Evolutionary conservation across 164 flowering plant species (phyloP).

Genomic region (Magnolia officinalis): DNA sequence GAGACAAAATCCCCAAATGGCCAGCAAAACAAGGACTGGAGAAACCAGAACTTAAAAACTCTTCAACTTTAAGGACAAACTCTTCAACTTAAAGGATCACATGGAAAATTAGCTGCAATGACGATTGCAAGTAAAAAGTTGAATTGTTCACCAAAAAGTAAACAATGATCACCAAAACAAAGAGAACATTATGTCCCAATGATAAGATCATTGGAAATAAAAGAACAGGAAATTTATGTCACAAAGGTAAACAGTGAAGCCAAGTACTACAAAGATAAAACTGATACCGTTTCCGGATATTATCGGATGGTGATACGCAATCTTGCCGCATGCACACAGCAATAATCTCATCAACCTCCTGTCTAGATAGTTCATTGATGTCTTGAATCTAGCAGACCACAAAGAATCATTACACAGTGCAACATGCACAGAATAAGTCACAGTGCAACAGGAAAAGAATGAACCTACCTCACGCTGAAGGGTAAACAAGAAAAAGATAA

Average conservation of each 20-base stretch:
- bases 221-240: too few relatives aligned
- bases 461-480: background rate
- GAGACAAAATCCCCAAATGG: too few relatives aligned
- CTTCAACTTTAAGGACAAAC: too few relatives aligned
- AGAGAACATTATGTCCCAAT: too few relatives aligned
- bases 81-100: too few relatives aligned
- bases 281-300: constrained; percentile 69
- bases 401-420: background rate
- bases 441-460: background rate
- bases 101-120: too few relatives aligned
- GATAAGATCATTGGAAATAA: too few relatives aligned
- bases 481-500: background rate
- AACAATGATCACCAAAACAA: too few relatives aligned
- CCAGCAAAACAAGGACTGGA: too few relatives aligned
- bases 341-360: constrained; percentile 90
- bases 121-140: too few relatives aligned
- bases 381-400: constrained; percentile 62
- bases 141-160: too few relatives aligned
- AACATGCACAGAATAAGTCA: background rate
- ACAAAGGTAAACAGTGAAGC: background rate
- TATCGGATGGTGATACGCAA: constrained; percentile 59
- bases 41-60: too few relatives aligned
- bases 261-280: background rate
- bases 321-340: constrained; percentile 45
- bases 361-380: constrained; percentile 89